Base-by-base conservation (phyloP, 345 rosid genomes). In the Brassica carinata region DNA sequence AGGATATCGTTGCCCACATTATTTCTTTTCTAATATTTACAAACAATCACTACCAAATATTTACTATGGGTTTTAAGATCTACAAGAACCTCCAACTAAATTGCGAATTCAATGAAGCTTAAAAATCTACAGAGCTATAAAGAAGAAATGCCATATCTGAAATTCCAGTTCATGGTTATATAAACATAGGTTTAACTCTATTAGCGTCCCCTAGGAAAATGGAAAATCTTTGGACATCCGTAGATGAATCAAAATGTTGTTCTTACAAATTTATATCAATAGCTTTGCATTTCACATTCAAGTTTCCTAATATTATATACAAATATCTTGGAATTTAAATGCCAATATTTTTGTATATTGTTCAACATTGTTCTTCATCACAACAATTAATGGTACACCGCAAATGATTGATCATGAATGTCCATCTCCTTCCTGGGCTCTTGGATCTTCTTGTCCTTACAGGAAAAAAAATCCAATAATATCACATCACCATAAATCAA, bases 371-470 rank as follows among this genome's bases (percentile, higher is more conserved):
- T 84, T 88, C 83, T 89, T 86, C 26, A 23, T 23, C 26, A 72
- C 63, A 87, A 75, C 76, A 92, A 43, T 71, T 83, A 84, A 75
- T 88, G 81, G 72, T 88, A 88, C 17, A 82, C 71, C 30, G 53
- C 55, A 67, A 93, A 90, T 67, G 90, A 66, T 73, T 84, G 86
- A 51, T 90, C 90, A 33, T 88, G 94, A 69, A 2, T 89, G 79
- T 83, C 86, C 78, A 90, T 51, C 84, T 90, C 95, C 75, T 38
- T 64, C 0, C 76, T 85, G 11, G 90, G 89, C 74, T 87, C 92
- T 82, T 89, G 85, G 15, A 92, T 92, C 82, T 84, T 88, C 88
- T 84, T 85, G 23, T 90, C 93, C 79, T 90, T 92, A 76, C 88
- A 92, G 30, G 85, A 23, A 23, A 23, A 23, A 23, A 23, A 23